These are phyloP conservation scores for Colletotrichum abscissum DNA, from an alignment of 2,329 filamentous ascomycete species.

Conservation along the genomic window DNA sequence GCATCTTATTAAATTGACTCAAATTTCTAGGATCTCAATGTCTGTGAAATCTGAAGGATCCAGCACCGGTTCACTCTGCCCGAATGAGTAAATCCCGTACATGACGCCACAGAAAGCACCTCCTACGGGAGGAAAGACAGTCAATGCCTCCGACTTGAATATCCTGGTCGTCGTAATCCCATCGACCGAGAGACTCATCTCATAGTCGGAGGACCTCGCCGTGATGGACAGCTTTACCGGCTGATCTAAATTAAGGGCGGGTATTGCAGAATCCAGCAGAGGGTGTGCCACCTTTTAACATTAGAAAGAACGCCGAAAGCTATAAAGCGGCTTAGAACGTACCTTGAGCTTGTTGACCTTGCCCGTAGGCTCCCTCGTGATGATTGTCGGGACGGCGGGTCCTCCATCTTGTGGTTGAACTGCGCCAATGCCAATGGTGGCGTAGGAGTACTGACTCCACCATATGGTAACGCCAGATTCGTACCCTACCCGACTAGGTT, in stretches of 20 bases:
- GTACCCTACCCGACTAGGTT: slow-evolving; percentile 51
- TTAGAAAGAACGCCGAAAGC: not conserved
- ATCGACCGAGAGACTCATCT: slow-evolving; percentile 31
- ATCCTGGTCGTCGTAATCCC: not conserved
- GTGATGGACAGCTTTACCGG: slow-evolving; percentile 35
- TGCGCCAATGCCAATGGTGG: slow-evolving; percentile 43
- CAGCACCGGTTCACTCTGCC: slow-evolving; percentile 43
- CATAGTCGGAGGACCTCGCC: slow-evolving; percentile 37
- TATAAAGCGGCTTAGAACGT: not conserved
- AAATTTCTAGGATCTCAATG: slow-evolving; percentile 33
- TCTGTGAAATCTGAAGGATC: slow-evolving; percentile 45
- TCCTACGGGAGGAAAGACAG: slow-evolving; percentile 43
- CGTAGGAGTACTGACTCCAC: slow-evolving; percentile 60
- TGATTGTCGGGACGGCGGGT: slow-evolving; percentile 27
- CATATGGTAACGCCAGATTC: slow-evolving; percentile 66
- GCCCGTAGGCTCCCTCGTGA: slow-evolving; percentile 38
- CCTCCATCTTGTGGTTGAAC: slow-evolving; percentile 33
- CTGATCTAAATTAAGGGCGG: slow-evolving; percentile 1
- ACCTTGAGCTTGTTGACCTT: slow-evolving; percentile 38
- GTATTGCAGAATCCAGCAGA: not conserved
- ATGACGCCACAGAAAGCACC: slow-evolving; percentile 45
- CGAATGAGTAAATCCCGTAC: slow-evolving; percentile 46
- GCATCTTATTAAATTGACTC: not conserved
- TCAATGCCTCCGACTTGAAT: slow-evolving; percentile 39
- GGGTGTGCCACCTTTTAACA: slow-evolving; percentile 17